A percentile compares a stretch with the other conserved stretches of the same genome.
These are phyloP conservation scores for Globisporangium lucens DNA, from an alignment of 352 stramenopile species.

Conservation along the genomic window DNA sequence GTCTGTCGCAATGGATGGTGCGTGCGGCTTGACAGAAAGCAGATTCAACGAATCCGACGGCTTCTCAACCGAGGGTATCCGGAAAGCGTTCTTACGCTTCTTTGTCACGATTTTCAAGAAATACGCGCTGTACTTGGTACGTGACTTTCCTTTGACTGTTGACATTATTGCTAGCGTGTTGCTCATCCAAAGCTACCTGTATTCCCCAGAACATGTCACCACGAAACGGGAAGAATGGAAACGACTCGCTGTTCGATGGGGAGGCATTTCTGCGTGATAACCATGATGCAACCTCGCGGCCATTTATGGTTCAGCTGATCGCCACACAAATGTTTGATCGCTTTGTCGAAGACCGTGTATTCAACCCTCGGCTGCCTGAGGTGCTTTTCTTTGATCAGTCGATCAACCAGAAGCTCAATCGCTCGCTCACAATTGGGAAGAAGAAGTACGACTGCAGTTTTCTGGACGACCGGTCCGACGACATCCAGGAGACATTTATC, in stretches of 20 bases:
- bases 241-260: constrained; percentile 56
- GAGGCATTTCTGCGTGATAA: constrained; percentile 72
- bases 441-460: constrained; percentile 86
- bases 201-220: constrained; percentile 24
- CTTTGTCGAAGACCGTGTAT: constrained; percentile 77
- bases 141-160: neutral
- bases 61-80: constrained; percentile 65
- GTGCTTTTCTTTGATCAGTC: constrained; percentile 86
- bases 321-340: constrained; percentile 83
- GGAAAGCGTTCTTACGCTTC: constrained; percentile 75
- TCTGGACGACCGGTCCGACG: constrained; percentile 67
- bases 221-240: constrained; percentile 22
- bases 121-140: constrained; percentile 73
- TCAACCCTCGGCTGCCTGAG: constrained; percentile 58
- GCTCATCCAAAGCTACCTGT: neutral
- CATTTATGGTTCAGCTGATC: constrained; percentile 64
- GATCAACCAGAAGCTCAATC: constrained; percentile 86
- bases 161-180: neutral
- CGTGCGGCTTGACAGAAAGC: constrained; percentile 53
- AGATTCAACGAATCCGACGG: constrained; percentile 63
- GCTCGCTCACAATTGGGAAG: constrained; percentile 66
- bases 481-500: constrained; percentile 83
- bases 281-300: constrained; percentile 46
- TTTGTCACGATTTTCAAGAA: constrained; percentile 83
- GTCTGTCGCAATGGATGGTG: constrained; percentile 26